Conservation (phyloP, 2,329 filamentous ascomycete species). For the Colletotrichum siamense region DNA sequence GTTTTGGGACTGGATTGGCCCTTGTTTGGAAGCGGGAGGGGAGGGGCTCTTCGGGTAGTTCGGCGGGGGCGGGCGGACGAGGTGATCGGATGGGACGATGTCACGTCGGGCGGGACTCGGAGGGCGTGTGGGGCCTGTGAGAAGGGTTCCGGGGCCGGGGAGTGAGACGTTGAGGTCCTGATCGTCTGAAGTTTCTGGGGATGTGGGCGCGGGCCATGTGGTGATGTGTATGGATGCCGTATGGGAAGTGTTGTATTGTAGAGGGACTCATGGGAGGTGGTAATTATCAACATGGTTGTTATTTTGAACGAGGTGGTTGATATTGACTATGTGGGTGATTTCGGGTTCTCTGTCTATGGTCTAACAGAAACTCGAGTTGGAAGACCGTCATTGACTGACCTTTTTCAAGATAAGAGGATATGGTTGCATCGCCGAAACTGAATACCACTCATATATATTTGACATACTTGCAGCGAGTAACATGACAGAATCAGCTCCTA, state of each 20-base stretch:
- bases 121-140: neutral
- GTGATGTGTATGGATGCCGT: neutral
- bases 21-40: neutral
- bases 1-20: neutral
- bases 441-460: neutral
- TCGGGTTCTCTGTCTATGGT: neutral
- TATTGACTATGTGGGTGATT: no score
- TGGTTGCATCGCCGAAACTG: neutral
- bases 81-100: constrained; percentile 3
- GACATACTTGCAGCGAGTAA: neutral
- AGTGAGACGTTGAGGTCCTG: neutral
- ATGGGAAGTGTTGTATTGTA: neutral
- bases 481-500: neutral
- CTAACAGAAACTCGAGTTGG: neutral
- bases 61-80: neutral
- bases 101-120: neutral
- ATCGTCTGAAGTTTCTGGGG: neutral
- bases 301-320: no score
- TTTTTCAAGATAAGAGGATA: neutral
- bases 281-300: neutral
- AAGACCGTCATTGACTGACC: neutral
- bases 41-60: neutral
- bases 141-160: neutral
- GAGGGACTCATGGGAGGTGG: neutral
- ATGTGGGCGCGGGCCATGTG: neutral